Evolutionary conservation across 1,284 basidiomycete genomes (phyloP), one percentile per base, ranked within the genome.

Genomic region (Moniliella sp.): DNA sequence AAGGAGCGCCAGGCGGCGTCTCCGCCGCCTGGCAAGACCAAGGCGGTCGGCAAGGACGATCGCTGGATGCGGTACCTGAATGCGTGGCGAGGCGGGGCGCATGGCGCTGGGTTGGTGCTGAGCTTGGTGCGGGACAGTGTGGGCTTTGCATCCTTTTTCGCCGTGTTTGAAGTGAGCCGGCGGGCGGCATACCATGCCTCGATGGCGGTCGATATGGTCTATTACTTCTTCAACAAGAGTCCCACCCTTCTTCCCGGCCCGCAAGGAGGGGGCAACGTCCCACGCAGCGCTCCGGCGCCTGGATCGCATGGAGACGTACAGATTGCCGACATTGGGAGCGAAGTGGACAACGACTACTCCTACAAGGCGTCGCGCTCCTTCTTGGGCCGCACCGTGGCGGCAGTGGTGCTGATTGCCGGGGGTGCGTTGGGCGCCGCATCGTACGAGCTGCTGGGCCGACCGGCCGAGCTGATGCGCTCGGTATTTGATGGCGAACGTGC

Each of bases 121-220:
- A 52, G 47, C 5, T 37, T 64, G 13, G 40, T 48, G 10, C 51
- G 62, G 23, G 63, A 64, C 37, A 45, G 45, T 4, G 15, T 25
- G 14, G 28, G 55, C 5, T 59, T 59, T 23, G 42, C 59, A 8
- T 36, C 39, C 21, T 64, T 64, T 47, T 64, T 64, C 32, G 42
- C 56, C 29, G 42, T 58, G 27, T 64, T 64, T 35, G 62, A 64
- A 29, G 33, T 51, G 15, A 57, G 59, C 2, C 42, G 63, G 9
- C 40, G 56, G 11, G 30, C 39, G 10, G 58, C 61, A 1, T 48
- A 51, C 17, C 30, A 39, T 15, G 45, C 48, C 1, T 61, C 59
- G 1, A 46, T 50, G 8, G 34, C 41, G 7, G 43, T 54, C 23
- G 60, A 62, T 32, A 43, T 45, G 4, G 34, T 47, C 8, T 36